A percentile compares a stretch with the other conserved stretches of the same genome.
These are phyloP conservation scores for Golubevia sp. DNA, from an alignment of 1,284 basidiomycete species.

Conservation along the genomic window DNA sequence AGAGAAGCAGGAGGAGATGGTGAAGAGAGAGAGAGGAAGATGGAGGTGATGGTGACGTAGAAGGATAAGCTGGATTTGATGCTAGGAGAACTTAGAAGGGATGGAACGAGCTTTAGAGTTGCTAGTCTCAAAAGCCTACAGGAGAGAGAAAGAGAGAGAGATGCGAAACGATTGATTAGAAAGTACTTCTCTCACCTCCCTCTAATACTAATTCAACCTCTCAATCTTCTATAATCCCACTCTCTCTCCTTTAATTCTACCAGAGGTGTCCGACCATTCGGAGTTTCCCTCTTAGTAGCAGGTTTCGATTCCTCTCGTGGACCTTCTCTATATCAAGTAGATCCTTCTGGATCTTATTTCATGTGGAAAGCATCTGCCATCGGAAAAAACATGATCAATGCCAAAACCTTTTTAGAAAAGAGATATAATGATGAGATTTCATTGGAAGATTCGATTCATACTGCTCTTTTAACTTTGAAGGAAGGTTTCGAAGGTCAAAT, in stretches of 20 bases:
- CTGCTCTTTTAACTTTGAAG: slow-evolving; percentile 95
- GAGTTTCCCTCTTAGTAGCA: slow-evolving; percentile 92
- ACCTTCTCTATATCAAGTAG: slow-evolving; percentile 94
- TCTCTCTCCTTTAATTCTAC: too few species aligned
- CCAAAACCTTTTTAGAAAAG: slow-evolving; percentile 98
- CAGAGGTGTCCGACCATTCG: slow-evolving; percentile 96
- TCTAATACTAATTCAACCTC: too few species aligned
- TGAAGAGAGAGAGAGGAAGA: not conserved
- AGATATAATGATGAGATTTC: slow-evolving; percentile 99
- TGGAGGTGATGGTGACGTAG: too few species aligned
- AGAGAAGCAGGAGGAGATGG: not conserved
- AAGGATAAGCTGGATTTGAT: too few species aligned
- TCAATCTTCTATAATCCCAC: not conserved
- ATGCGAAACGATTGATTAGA: too few species aligned
- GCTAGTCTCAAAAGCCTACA: too few species aligned
- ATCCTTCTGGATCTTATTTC: slow-evolving; percentile 90
- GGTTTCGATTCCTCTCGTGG: slow-evolving; percentile 92
- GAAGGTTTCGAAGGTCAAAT: slow-evolving; percentile 99
- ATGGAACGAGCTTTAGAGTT: too few species aligned
- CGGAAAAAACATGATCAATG: slow-evolving; percentile 99
- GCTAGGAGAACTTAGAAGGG: too few species aligned
- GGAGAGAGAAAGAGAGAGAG: too few species aligned
- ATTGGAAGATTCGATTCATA: slow-evolving; percentile 98
- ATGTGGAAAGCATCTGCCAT: slow-evolving; percentile 99
- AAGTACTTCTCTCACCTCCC: too few species aligned